Evolutionary conservation across 495 filamentous ascomycete genomes (phyloP), one percentile per base, ranked within the genome.

Genomic region (Glonium stellatum): DNA sequence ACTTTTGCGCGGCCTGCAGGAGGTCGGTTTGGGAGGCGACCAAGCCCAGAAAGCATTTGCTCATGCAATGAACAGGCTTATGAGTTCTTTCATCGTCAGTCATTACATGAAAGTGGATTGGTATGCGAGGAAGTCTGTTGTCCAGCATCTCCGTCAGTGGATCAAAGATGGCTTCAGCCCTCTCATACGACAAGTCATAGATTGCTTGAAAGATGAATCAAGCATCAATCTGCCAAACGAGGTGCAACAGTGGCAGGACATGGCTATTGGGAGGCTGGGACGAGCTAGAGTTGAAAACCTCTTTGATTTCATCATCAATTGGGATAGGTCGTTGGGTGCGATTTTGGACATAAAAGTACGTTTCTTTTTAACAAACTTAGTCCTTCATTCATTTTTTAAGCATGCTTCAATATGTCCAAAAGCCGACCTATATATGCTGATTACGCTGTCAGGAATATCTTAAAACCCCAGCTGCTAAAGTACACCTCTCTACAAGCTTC

Each of bases 241-340:
- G 44, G 34, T 69, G 12, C 57, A 65, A 19, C 60, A 83, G 66
- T 96, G 89, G 84, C 89, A 89, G 63, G 84, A 88, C 34, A 88
- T 92, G 62, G 88, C 84, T 13, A 75, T 92, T 58, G 82, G 85
- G 5, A 81, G 88, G 23, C 77, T 96, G n/a, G 91, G 90, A 4
- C 80, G 82, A 42, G 79, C 93, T 23, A 84, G 92, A 34, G 89
- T 87, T 11, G 77, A 82, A 1, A 89, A 95, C 67, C 76, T 98
- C 5, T 98, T 97, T 63, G 87, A 95, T 61, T 88, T 95, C 54
- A 84, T 95, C 47, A 80, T 91, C 37, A 82, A 84, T 22, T 97
- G 93, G 93, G 68, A 79, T 15, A 72, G 72, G 9, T 90, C 86
- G 60, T 79, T 79, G 34, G 89, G 88, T n/a, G 92, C 88, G 4